phyloP scores from a whole-genome alignment of 441 rosid species.

The Codiaeum variegatum region DNA sequence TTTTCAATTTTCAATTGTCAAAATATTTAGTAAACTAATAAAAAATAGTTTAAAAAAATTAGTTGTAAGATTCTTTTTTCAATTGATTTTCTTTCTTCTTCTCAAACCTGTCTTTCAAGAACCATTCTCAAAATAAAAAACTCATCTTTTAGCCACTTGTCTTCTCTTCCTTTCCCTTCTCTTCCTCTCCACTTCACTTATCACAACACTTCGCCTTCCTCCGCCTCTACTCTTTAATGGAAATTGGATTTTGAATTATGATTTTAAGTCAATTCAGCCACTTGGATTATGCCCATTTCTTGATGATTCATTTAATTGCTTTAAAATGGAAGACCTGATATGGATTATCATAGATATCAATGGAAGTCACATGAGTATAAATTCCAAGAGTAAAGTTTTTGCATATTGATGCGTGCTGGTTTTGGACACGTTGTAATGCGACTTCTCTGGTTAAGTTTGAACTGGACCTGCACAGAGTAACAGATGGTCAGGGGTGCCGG shows the following conservation, averaged over 20 bases:
- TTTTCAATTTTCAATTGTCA: no score
- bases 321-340: slow-evolving; percentile 59
- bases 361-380: slow-evolving; percentile 63
- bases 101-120: no score
- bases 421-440: no score
- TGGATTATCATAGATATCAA: slow-evolving; percentile 40
- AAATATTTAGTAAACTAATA: no score
- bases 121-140: slow-evolving; percentile 23
- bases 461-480: no score
- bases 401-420: no score
- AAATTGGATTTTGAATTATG: slow-evolving; percentile 48
- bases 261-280: slow-evolving; percentile 48
- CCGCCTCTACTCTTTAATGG: slow-evolving; percentile 47
- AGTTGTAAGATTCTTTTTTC: no score
- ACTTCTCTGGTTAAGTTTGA: no score
- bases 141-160: slow-evolving; percentile 26
- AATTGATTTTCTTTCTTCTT: no score
- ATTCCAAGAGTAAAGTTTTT: no score
- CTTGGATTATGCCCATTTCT: slow-evolving; percentile 63
- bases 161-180: slow-evolving; percentile 37
- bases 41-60: no score
- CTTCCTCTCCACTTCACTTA: slow-evolving; percentile 33
- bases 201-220: slow-evolving; percentile 24
- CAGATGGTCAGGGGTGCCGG: no score
- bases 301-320: slow-evolving; percentile 62